Evolutionary conservation across 2,329 filamentous ascomycete species (phyloP).

Genomic region (Talaromyces piceae): DNA sequence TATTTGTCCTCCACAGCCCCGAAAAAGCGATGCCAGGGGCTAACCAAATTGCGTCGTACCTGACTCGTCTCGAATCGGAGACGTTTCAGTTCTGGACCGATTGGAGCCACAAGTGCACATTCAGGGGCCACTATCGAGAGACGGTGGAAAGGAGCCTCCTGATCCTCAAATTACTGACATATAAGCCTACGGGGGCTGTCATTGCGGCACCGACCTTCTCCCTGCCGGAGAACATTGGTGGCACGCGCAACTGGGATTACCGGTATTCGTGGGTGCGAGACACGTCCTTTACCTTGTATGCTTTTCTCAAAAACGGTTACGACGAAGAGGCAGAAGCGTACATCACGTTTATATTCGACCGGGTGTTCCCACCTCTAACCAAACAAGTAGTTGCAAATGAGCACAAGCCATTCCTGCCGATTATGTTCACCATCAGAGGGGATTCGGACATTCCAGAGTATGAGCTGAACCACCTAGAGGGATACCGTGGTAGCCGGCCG

Average conservation of each 20-base stretch:
- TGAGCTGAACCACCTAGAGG: slow-evolving; percentile 62
- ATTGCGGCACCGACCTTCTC: slow-evolving; percentile 71
- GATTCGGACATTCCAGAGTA: slow-evolving; percentile 66
- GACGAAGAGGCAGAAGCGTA: slow-evolving; percentile 68
- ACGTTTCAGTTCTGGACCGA: slow-evolving; percentile 66
- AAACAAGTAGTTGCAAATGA: slow-evolving; percentile 52
- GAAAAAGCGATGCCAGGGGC: slow-evolving; percentile 50
- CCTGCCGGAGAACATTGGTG: slow-evolving; percentile 66
- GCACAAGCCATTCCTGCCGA: slow-evolving; percentile 51
- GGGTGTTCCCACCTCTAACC: slow-evolving; percentile 45
- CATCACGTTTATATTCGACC: slow-evolving; percentile 69
- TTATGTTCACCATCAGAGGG: slow-evolving; percentile 75
- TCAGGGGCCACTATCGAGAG: slow-evolving; percentile 65
- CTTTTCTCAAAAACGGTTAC: slow-evolving; percentile 69
- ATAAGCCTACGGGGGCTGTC: slow-evolving; percentile 71
- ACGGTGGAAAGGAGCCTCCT: slow-evolving; percentile 64
- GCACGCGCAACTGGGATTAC: slow-evolving; percentile 46
- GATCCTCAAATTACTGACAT: slow-evolving; percentile 69
- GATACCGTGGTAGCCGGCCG: slow-evolving; percentile 62
- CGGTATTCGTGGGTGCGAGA: slow-evolving; percentile 68
- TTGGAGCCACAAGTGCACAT: slow-evolving; percentile 64
- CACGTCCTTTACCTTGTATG: slow-evolving; percentile 68
- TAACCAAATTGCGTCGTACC: slow-evolving; percentile 50
- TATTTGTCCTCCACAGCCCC: slow-evolving; percentile 61
- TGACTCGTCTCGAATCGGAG: slow-evolving; percentile 59